These are phyloP conservation scores for Gonium pectorale DNA, from an alignment of 139 green algal species.

Conservation along the genomic window DNA sequence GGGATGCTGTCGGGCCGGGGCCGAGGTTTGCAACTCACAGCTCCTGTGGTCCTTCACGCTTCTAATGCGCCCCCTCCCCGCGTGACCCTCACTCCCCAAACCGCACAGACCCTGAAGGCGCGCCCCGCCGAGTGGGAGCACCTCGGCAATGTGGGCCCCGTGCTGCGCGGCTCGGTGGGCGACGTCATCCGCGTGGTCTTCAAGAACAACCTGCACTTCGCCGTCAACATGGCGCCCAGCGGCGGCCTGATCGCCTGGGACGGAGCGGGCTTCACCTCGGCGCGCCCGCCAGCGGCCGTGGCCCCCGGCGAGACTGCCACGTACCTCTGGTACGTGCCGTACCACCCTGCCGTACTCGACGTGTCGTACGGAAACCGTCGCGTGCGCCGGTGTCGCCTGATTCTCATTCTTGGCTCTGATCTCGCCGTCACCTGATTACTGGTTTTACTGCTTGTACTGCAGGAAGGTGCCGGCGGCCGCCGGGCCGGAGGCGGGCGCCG, in stretches of 20 bases:
- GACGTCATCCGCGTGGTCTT: slow-evolving; percentile 62
- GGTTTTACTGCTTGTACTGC: no score
- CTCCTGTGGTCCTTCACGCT: no score
- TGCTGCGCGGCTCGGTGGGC: slow-evolving; percentile 63
- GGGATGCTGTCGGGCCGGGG: no score
- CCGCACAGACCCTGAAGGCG: neutral
- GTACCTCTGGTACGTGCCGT: slow-evolving; percentile 32
- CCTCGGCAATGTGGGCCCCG: slow-evolving; percentile 61
- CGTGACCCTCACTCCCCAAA: no score
- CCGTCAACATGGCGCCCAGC: slow-evolving; percentile 59
- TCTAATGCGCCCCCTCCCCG: neutral
- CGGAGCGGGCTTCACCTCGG: neutral
- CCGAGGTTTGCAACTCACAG: no score
- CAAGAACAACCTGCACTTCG: slow-evolving; percentile 59
- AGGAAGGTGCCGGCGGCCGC: slow-evolving; percentile 5
- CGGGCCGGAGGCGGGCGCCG: neutral
- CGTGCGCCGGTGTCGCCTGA: no score
- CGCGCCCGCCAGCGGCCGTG: neutral
- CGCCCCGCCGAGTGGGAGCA: slow-evolving; percentile 16
- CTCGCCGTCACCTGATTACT: no score
- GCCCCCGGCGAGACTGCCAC: neutral
- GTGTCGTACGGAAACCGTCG: no score
- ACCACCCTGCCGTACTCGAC: no score
- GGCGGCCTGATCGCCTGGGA: slow-evolving; percentile 38
- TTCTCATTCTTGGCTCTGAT: no score